Evolutionary conservation across 2,329 filamentous ascomycete species (phyloP).

Genomic region (Sarocladiaceae sp.): DNA sequence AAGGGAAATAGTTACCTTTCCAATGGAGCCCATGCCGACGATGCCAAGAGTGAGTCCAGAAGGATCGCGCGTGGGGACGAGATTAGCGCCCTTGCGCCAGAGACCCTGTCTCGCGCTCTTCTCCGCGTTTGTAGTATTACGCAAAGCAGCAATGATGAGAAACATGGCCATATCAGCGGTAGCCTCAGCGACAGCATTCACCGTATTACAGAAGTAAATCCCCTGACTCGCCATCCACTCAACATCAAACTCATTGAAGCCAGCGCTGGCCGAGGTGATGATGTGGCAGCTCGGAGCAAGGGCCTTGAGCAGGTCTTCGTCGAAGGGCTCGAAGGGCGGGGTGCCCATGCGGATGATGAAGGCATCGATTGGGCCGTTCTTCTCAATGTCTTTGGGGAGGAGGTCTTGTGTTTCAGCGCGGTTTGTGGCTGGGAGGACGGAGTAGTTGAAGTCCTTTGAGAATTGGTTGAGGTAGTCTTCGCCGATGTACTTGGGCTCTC

Average conservation of each 20-base stretch:
- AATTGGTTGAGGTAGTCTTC: slow-evolving; percentile 34
- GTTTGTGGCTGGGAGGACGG: slow-evolving; percentile 28
- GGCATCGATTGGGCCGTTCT: slow-evolving; percentile 35
- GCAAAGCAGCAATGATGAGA: slow-evolving; percentile 28
- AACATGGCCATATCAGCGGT: slow-evolving; percentile 42
- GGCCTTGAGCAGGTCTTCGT: slow-evolving; percentile 33
- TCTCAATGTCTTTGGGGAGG: slow-evolving; percentile 28
- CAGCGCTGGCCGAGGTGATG: slow-evolving; percentile 41
- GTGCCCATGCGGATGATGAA: slow-evolving; percentile 47
- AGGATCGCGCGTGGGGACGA: slow-evolving; percentile 32
- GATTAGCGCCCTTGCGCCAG: slow-evolving; percentile 26
- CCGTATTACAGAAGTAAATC: slow-evolving; percentile 49
- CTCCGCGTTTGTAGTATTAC: slow-evolving; percentile 37
- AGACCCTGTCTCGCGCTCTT: slow-evolving; percentile 27
- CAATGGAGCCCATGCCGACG: slow-evolving; percentile 40
- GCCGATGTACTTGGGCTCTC: slow-evolving; percentile 30
- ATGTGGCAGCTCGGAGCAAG: slow-evolving; percentile 37
- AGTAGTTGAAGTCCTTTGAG: slow-evolving; percentile 29
- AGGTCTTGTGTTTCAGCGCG: slow-evolving; percentile 28
- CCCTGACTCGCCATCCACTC: slow-evolving; percentile 35
- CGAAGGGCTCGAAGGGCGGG: slow-evolving; percentile 43
- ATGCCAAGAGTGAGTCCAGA: slow-evolving; percentile 37
- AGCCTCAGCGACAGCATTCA: slow-evolving; percentile 47
- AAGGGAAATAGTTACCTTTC: slow-evolving; percentile 17
- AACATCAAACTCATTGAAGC: slow-evolving; percentile 42